Evolutionary conservation across 495 filamentous ascomycete species (phyloP), one percentile per base, ranked within the genome.

Genomic region (Talaromyces adpressus): DNA sequence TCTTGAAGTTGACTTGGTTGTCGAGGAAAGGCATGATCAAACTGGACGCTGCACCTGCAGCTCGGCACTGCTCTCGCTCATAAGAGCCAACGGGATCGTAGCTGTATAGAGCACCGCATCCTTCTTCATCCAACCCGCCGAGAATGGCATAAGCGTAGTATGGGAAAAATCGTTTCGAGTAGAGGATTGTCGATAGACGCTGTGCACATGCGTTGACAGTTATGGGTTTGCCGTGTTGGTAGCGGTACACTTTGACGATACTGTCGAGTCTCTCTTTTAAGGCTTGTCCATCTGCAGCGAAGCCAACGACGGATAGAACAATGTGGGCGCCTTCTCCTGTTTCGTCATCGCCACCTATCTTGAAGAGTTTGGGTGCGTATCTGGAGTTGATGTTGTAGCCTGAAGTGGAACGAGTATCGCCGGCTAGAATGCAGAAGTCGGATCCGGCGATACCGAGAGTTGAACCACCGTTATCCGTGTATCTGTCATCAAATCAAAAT

Each of bases 1-100:
- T 98, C 83, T 98, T 98, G 82, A 92, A 94, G 78, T 98, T 97
- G 79, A 98, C 94, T 76, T 98, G 95, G 73, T 98, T 98, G 75
- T 98, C 94, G 72, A 98, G 80, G 82, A 98, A 98, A 4, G 94
- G 94, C 90, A 97, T 98, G 74, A 98, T 98, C 77, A 98, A 79
- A 67, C 91, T 96, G 41, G 91, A 89, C 32, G 95, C 94, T n/a
- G 94, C 92, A 62, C 94, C 94, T 20, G 91, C 94, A 20, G 95
- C 93, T 39, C 92, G 88, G 77, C 95, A 97, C 76, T 93, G 89
- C 77, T 98, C 94, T 68, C 94, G 79, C 79, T 98, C 94, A 74
- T 97, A 97, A 65, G 90, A 94, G 65, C 94, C 94, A 18, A 98
- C 92, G 4, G 95, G 93, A 68, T 98, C 94, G 79, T 98, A 98